Evolutionary conservation across 176 grass and related monocot species (phyloP).

Genomic region (Elaeis guineensis): DNA sequence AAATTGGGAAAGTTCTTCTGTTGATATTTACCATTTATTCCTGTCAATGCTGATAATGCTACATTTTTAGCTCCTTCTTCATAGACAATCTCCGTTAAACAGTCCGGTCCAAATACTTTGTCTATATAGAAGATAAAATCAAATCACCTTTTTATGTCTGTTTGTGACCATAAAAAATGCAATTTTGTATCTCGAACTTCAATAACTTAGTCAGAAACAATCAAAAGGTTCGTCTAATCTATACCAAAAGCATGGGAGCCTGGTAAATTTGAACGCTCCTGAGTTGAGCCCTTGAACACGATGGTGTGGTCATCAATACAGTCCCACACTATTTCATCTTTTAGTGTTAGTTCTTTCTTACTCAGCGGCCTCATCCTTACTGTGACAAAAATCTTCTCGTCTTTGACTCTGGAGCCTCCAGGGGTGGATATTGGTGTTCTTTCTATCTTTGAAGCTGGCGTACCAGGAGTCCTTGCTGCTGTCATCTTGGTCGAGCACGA

Average conservation of each 20-base stretch:
- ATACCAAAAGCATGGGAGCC: constrained; percentile 81
- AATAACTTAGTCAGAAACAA: constrained; percentile 3
- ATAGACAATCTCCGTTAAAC: constrained; percentile 56
- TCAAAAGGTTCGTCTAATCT: neutral
- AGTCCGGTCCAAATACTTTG: constrained; percentile 36
- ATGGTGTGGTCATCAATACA: constrained; percentile 68
- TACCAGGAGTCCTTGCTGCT: constrained; percentile 48
- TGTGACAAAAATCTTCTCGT: constrained; percentile 99
- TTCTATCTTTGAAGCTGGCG: constrained; percentile 63
- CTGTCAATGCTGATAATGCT: constrained; percentile 41
- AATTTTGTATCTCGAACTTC: too few relatives aligned
- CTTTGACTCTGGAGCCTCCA: constrained; percentile 67
- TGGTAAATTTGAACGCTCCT: constrained; percentile 42
- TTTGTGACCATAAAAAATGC: too few relatives aligned
- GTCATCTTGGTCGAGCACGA: constrained; percentile 12
- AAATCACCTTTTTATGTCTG: too few relatives aligned
- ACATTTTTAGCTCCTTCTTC: constrained; percentile 71
- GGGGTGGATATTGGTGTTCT: constrained; percentile 49
- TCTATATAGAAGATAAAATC: constrained; percentile 20
- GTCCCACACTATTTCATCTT: constrained; percentile 69
- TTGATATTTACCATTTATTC: constrained; percentile 40
- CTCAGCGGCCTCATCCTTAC: constrained; percentile 74
- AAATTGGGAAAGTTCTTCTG: neutral
- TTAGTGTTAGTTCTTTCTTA: constrained; percentile 54
- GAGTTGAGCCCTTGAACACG: constrained; percentile 43